Evolutionary conservation across 768 basidiomycete genomes (phyloP), one percentile per base, ranked within the genome.

Genomic region (Kwoniella heveanensis): DNA sequence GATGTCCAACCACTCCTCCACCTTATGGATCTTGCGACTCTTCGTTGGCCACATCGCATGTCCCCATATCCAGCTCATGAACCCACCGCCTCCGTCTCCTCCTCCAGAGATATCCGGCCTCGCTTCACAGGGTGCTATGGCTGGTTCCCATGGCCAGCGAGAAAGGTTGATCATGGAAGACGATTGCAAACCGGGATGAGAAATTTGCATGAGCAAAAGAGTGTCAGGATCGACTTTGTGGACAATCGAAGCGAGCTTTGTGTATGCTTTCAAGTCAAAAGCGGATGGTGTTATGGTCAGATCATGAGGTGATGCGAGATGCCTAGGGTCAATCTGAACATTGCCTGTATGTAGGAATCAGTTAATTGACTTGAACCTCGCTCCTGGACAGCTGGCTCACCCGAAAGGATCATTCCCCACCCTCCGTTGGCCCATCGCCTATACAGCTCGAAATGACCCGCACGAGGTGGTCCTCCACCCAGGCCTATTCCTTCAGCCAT

Each of bases 331-430:
- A 29, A 78, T 54, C 24, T 77, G 70, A 27, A 78, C 77, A 53
- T 79, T 70, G 5, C 77, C 77, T 79, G n/a, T 15, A 27, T 83
- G 65, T 85, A 86, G 17, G 90, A n/a, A n/a, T n/a, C n/a, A n/a
- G n/a, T n/a, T n/a, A n/a, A n/a, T n/a, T n/a, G n/a, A n/a, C n/a
- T n/a, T n/a, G n/a, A n/a, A n/a, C n/a, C n/a, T n/a, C n/a, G n/a
- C n/a, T n/a, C n/a, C n/a, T n/a, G n/a, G n/a, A n/a, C n/a, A n/a
- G n/a, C n/a, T 24, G 17, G 48, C 75, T 59, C 13, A 82, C 94
- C 94, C 0, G 93, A 91, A 27, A 94, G 77, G 50, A 95, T 81
- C 84, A 96, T 90, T 0, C 91, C 94, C 91, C 91, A 97, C 51
- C 84, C 84, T 12, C 88, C 85, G 56, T 82, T 77, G 1, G 87